phyloP scores from a whole-genome alignment of 1,284 basidiomycete genomes.

The Abortiporus biennis region DNA sequence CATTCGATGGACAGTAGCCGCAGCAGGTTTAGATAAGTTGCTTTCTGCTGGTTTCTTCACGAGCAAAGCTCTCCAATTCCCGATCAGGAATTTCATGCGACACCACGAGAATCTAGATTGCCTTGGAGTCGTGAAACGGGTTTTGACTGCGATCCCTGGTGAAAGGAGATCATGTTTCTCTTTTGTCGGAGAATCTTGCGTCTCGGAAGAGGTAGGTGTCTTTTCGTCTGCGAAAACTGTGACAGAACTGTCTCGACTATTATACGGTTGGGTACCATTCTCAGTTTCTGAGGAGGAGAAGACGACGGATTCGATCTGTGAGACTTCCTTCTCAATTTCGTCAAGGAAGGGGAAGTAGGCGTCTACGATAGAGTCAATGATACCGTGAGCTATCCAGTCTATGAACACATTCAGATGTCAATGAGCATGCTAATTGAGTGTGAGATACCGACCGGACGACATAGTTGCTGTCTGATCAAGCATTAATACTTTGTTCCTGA shows the following conservation, averaged over 20 bases:
- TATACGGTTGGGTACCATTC: no score
- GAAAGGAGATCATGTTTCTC: conserved; percentile 1
- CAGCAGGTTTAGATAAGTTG: conserved; percentile 20
- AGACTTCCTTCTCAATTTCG: conserved; percentile 80
- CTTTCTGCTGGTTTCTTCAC: conserved; percentile 2
- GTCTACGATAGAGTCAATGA: conserved; percentile 93
- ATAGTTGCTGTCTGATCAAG: conserved; percentile 54
- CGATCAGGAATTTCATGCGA: conserved; percentile 3
- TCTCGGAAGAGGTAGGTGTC: not conserved
- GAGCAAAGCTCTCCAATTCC: conserved; percentile 6
- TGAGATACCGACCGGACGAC: conserved; percentile 53
- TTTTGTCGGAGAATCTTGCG: not conserved
- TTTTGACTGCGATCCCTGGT: conserved; percentile 1
- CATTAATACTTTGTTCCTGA: conserved; percentile 64
- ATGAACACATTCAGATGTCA: conserved; percentile 1
- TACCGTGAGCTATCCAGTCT: conserved; percentile 95
- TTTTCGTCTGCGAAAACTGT: conserved; percentile 1
- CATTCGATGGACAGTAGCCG: conserved; percentile 62
- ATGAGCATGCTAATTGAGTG: not conserved
- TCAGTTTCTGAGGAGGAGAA: no score
- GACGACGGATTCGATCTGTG: conserved; percentile 72
- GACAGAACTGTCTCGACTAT: not conserved
- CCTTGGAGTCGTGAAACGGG: conserved; percentile 11
- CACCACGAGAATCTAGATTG: conserved; percentile 4
- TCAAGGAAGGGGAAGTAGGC: conserved; percentile 88